These are phyloP conservation scores for Euptelea pleiosperma DNA, from an alignment of 164 flowering plant genomes.

Conservation along the genomic window DNA sequence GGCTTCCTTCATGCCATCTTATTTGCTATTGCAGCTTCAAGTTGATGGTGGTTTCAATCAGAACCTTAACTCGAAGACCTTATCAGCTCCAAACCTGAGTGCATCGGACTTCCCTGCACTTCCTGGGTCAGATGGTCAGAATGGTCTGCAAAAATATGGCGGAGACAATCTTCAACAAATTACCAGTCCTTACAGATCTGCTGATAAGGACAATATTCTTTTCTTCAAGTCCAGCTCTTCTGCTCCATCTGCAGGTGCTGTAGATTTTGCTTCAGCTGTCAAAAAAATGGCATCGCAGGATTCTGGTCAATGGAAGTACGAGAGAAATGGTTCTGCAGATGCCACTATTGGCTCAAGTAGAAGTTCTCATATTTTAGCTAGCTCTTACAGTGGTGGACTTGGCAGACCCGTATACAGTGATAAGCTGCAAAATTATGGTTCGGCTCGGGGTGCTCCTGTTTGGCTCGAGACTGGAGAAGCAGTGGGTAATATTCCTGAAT, in stretches of 20 bases:
- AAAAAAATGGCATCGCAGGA: constrained; percentile 77
- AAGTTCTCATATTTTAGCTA: constrained; percentile 54
- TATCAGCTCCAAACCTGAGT: constrained; percentile 75
- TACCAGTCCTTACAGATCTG: constrained; percentile 45
- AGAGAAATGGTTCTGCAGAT: constrained; percentile 59
- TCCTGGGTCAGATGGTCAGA: constrained; percentile 45
- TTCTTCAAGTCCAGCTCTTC: constrained; percentile 58
- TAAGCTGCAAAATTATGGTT: constrained; percentile 54
- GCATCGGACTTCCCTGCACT: constrained; percentile 86
- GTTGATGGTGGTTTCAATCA: constrained; percentile 71
- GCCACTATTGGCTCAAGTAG: constrained; percentile 71
- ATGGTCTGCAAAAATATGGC: constrained; percentile 39
- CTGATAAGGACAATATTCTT: constrained; percentile 62
- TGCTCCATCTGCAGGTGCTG: constrained; percentile 51
- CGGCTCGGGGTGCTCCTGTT: constrained; percentile 63
- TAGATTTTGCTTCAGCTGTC: constrained; percentile 92
- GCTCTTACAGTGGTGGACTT: constrained; percentile 48
- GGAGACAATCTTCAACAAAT: constrained; percentile 59
- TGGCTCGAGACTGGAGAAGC: constrained; percentile 99
- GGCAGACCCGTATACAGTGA: constrained; percentile 55
- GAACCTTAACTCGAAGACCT: constrained; percentile 56
- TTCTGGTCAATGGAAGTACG: constrained; percentile 78
- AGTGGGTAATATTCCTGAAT: constrained; percentile 68
- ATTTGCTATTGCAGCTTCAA: constrained; percentile 72
- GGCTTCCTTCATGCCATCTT: not conserved